Conservation (phyloP, 441 rosid genomes). For the Syzygium syzygioides region DNA sequence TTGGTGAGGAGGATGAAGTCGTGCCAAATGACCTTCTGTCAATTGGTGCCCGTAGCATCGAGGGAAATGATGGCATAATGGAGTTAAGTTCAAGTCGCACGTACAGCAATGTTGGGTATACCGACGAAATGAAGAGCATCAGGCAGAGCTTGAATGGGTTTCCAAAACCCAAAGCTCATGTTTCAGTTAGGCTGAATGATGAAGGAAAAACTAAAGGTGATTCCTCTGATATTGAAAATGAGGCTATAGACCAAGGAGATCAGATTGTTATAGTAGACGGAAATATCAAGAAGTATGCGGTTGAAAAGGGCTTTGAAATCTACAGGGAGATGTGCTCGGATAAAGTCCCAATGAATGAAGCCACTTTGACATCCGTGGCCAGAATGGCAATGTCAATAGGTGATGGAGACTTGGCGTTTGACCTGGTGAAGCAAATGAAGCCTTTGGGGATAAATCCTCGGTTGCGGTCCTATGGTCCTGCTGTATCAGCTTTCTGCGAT, state of each 20-base stretch:
- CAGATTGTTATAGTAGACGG: constrained; percentile 30
- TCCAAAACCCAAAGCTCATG: constrained; percentile 4
- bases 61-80: not conserved
- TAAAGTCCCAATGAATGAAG: constrained; percentile 50
- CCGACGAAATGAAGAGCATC: constrained; percentile 1
- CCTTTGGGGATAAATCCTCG: constrained; percentile 43
- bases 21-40: not conserved
- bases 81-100: not conserved
- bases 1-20: not conserved
- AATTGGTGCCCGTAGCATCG: not conserved
- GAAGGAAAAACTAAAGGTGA: not conserved
- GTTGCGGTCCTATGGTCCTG: constrained; percentile 62
- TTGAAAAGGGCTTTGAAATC: constrained; percentile 49
- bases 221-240: not conserved
- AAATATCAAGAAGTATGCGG: constrained; percentile 42
- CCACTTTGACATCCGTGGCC: constrained; percentile 52
- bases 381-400: constrained; percentile 63
- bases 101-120: constrained; percentile 4
- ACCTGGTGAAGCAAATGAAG: constrained; percentile 57
- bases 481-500: constrained; percentile 38
- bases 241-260: constrained; percentile 6
- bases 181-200: not conserved
- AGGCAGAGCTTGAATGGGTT: constrained; percentile 7
- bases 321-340: constrained; percentile 40
- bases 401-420: constrained; percentile 61